Evolutionary conservation across 441 rosid species (phyloP).

Genomic region (Pelargonium fulgidum): DNA sequence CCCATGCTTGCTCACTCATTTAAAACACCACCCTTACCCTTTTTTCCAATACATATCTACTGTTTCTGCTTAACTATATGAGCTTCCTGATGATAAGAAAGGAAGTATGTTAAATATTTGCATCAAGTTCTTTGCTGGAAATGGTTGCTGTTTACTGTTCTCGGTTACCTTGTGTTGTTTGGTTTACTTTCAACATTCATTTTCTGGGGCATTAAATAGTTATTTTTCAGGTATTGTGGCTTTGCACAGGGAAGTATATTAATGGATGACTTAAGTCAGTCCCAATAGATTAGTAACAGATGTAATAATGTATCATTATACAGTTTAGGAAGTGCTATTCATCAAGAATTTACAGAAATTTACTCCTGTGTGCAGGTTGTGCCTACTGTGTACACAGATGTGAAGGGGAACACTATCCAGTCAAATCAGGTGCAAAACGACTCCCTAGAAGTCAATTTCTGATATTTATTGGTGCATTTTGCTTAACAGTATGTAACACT

Average conservation of each 20-base stretch:
- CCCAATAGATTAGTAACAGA: neutral
- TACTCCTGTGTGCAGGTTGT: slow-evolving; percentile 54
- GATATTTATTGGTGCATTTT: neutral
- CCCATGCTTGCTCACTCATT: no score
- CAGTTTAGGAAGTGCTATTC: neutral
- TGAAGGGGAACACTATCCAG: slow-evolving; percentile 66
- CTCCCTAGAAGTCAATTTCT: neutral
- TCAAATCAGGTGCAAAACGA: slow-evolving; percentile 65
- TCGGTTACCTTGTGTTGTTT: no score
- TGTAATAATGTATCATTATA: neutral
- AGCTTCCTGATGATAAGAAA: neutral
- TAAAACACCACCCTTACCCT: no score
- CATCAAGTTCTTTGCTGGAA: no score
- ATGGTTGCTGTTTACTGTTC: no score
- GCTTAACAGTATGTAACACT: slow-evolving; percentile 12
- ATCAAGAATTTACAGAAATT: neutral
- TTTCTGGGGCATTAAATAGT: no score
- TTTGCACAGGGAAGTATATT: neutral
- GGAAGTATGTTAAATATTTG: no score
- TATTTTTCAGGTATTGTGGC: neutral
- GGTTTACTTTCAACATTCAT: no score
- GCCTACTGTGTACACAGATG: slow-evolving; percentile 84
- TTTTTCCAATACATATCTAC: no score
- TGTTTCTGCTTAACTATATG: no score
- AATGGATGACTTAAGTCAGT: neutral